A percentile compares a stretch with the other conserved stretches of the same genome.
Evolutionary conservation across 495 filamentous ascomycete species (phyloP).

Genomic region (Chlorociboria aeruginascens): DNA sequence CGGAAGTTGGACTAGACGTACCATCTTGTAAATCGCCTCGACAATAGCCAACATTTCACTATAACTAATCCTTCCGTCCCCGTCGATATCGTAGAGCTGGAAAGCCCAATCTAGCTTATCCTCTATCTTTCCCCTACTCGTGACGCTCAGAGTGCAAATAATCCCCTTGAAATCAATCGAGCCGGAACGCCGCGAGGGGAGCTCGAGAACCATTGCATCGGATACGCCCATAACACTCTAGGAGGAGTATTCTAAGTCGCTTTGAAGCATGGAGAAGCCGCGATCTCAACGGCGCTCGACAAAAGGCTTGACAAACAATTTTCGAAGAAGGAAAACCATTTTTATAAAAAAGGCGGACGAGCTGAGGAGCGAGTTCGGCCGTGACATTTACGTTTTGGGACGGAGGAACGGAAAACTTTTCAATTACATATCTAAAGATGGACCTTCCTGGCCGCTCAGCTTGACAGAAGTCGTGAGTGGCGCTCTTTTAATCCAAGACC

Average conservation of each 20-base stretch:
- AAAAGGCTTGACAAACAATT: slow-evolving; percentile 15
- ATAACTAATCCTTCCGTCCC: slow-evolving; percentile 96
- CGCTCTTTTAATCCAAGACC: slow-evolving; percentile 8
- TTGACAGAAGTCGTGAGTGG: slow-evolving; percentile 11
- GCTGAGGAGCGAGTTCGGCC: slow-evolving; percentile 13
- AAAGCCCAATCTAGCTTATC: slow-evolving; percentile 99
- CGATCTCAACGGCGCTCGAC: slow-evolving; percentile 9
- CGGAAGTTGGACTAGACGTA: too few species aligned
- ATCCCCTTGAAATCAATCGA: slow-evolving; percentile 99
- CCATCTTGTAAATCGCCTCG: slow-evolving; percentile 99
- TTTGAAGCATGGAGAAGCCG: slow-evolving; percentile 11
- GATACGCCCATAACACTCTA: too few species aligned
- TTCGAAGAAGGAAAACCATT: slow-evolving; percentile 12
- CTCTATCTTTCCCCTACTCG: slow-evolving; percentile 94
- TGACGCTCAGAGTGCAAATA: slow-evolving; percentile 96
- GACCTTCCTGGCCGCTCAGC: slow-evolving; percentile 11
- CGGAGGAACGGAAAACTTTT: slow-evolving; percentile 14
- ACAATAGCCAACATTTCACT: slow-evolving; percentile 98
- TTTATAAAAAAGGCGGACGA: slow-evolving; percentile 14
- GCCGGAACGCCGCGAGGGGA: too few species aligned
- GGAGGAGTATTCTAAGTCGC: slow-evolving; percentile 9
- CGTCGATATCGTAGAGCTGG: slow-evolving; percentile 98
- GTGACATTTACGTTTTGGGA: slow-evolving; percentile 12
- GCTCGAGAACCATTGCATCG: too few species aligned
- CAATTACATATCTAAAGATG: slow-evolving; percentile 13